Conservation (phyloP, 352 stramenopile genomes). For the Globisporangium nodosum region DNA sequence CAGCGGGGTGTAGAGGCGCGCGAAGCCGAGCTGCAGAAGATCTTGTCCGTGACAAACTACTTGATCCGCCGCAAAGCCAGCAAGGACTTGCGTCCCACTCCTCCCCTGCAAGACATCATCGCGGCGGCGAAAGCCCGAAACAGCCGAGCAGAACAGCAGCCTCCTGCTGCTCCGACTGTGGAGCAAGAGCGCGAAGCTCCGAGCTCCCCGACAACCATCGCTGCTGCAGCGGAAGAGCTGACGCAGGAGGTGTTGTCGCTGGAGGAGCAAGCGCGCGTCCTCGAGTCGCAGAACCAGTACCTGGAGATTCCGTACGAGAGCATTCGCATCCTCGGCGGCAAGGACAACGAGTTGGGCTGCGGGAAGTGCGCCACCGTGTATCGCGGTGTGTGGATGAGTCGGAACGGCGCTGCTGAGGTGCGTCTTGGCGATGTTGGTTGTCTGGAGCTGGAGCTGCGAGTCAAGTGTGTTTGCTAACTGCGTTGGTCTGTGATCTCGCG, state of each 20-base stretch:
- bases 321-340: constrained; percentile 81
- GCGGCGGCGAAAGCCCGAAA: constrained; percentile 15
- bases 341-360: constrained; percentile 84
- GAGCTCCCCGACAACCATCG: constrained; percentile 27
- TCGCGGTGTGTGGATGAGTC: constrained; percentile 82
- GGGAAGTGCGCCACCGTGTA: constrained; percentile 86
- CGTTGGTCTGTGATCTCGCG: neutral
- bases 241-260: constrained; percentile 57
- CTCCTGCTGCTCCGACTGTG: constrained; percentile 14
- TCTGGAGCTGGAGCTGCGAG: neutral
- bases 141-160: constrained; percentile 3
- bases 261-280: constrained; percentile 70
- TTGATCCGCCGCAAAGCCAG: constrained; percentile 61
- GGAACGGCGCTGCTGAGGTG: constrained; percentile 75
- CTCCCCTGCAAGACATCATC: constrained; percentile 15
- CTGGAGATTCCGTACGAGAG: constrained; percentile 85
- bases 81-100: constrained; percentile 24
- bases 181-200: constrained; percentile 36
- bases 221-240: constrained; percentile 38
- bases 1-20: constrained; percentile 78
- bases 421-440: neutral
- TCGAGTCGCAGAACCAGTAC: constrained; percentile 86
- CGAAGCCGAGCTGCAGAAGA: constrained; percentile 78
- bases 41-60: constrained; percentile 79
- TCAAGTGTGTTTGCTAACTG: constrained; percentile 1